phyloP scores from a whole-genome alignment of 768 basidiomycete genomes.

The Trichaptum fuscoviolaceum region DNA sequence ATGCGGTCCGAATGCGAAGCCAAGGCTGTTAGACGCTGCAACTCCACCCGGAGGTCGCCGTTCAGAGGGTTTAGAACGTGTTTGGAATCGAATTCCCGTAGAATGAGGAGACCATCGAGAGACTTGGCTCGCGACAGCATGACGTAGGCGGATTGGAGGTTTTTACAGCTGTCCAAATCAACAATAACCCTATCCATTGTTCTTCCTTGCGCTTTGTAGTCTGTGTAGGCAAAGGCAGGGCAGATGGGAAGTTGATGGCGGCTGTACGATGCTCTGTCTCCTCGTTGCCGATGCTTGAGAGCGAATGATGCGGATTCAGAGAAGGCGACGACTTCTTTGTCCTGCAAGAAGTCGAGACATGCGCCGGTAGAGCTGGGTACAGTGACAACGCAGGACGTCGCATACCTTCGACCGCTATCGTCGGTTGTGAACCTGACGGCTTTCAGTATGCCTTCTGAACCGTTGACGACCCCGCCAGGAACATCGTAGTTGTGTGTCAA shows the following conservation, averaged over 20 bases:
- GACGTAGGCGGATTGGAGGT: slow-evolving; percentile 34
- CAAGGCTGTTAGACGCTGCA: neutral
- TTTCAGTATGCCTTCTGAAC: slow-evolving; percentile 16
- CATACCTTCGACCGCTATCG: slow-evolving; percentile 14
- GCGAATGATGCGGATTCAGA: slow-evolving; percentile 19
- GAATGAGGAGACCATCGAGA: slow-evolving; percentile 26
- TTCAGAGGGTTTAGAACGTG: neutral
- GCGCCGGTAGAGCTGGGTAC: slow-evolving; percentile 2
- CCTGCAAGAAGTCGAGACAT: slow-evolving; percentile 18
- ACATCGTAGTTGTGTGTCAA: slow-evolving; percentile 34
- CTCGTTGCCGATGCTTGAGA: no score
- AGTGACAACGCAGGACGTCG: slow-evolving; percentile 23
- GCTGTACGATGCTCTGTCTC: no score
- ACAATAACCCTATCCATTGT: slow-evolving; percentile 26
- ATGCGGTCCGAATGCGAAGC: no score
- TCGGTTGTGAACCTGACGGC: slow-evolving; percentile 21
- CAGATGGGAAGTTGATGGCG: slow-evolving; percentile 29
- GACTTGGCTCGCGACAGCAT: slow-evolving; percentile 32
- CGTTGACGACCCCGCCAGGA: slow-evolving; percentile 32
- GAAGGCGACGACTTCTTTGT: slow-evolving; percentile 18
- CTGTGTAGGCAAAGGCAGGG: slow-evolving; percentile 36
- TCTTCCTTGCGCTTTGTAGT: slow-evolving; percentile 36
- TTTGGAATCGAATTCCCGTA: slow-evolving; percentile 16
- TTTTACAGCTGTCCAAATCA: slow-evolving; percentile 26
- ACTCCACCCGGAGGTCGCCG: neutral